Base-by-base conservation (phyloP, 2,329 filamentous ascomycete genomes). In the Dothistroma septosporum region DNA sequence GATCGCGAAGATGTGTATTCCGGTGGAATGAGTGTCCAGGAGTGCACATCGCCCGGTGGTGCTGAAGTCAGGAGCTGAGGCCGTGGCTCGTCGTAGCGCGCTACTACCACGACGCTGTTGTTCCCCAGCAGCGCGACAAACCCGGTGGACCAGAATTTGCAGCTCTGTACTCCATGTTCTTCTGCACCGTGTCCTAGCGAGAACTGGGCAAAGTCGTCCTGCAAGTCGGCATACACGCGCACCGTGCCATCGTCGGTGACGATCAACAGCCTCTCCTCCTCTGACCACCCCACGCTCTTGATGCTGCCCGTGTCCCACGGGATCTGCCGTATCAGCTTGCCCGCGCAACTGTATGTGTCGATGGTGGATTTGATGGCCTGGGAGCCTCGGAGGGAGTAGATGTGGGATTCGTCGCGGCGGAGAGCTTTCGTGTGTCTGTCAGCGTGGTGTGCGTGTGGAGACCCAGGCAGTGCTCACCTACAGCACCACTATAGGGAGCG, bases 141-240 rank as follows among this genome's bases (percentile, higher is more conserved):
- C n/a, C 94, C 94, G 32, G 86, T 86, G 54, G 88, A 85, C 80
- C 95, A 97, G 78, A 99, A 99, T 58, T 87, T 87, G 78, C 93
- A 97, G n/a, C 87, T 88, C 67, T 87, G 82, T 21, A 99, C 92
- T 28, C 93, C 90, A 70, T 88, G 86, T 66, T 96, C 90, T 69
- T 97, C 94, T 24, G 92, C 88, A 24, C 90, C 85, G 75, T 95
- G 88, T 57, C 93, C 94, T 0, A 99, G 81, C 0, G 90, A 92
- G 75, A 97, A 99, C 61, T 96, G 92, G 16, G 88, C 91, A 73
- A 99, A 99, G 73, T 97, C 93, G 64, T 89, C 91, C 74, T 96
- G 90, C n/a, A 99, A 79, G 71, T 94, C 90, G 74, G 92, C 87
- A 72, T 92, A 97, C 75, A 91, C 94, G 62, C 92, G 84, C 48